phyloP scores from a whole-genome alignment of 2,329 filamentous ascomycete species.

The Pseudogymnoascus destructans region DNA sequence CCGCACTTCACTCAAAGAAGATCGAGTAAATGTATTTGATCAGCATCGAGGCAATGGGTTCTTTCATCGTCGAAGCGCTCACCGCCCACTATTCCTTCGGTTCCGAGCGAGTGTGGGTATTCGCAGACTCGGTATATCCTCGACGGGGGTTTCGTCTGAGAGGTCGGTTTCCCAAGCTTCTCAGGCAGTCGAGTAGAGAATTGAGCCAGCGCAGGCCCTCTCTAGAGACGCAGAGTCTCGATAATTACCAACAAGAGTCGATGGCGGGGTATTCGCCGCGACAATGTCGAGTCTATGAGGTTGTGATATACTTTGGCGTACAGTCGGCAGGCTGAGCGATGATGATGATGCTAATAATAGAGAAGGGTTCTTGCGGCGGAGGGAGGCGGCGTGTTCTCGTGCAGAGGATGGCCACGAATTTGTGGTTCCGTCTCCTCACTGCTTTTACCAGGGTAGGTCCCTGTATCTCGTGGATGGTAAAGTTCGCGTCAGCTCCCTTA shows the following conservation, averaged over 20 bases:
- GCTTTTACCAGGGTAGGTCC: too few species aligned
- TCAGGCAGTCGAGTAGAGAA: conserved; percentile 5
- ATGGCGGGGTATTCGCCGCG: conserved; percentile 6
- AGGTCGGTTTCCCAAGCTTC: conserved; percentile 1
- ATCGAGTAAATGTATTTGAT: conserved; percentile 13
- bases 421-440: too few species aligned
- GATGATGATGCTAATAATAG: conserved; percentile 11
- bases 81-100: background rate
- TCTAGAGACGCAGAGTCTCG: conserved; percentile 3
- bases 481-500: too few species aligned
- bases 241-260: conserved; percentile 4
- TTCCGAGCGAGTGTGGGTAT: background rate
- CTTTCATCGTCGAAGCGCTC: background rate
- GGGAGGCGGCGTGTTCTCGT: conserved; percentile 6
- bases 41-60: conserved; percentile 13
- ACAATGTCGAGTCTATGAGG: background rate
- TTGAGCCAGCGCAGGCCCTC: conserved; percentile 1
- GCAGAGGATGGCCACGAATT: too few species aligned
- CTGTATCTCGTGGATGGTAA: too few species aligned
- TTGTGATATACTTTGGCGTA: conserved; percentile 7
- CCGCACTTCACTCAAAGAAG: conserved; percentile 1
- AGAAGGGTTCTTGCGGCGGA: conserved; percentile 9
- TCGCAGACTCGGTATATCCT: conserved; percentile 7
- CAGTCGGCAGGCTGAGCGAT: conserved; percentile 2
- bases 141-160: background rate